Base-by-base conservation (phyloP, 768 basidiomycete species). In the Gyrodon lividus region DNA sequence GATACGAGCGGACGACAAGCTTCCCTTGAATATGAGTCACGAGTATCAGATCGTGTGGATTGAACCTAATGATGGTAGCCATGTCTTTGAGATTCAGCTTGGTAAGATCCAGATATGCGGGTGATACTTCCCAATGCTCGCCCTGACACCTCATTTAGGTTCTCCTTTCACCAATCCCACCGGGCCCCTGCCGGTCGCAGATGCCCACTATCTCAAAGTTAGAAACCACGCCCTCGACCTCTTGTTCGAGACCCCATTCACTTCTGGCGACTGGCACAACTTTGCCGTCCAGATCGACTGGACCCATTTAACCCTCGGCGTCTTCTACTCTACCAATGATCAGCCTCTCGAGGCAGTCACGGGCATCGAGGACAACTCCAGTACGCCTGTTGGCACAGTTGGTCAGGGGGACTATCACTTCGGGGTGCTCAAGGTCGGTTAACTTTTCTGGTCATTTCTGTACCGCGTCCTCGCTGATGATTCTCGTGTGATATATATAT, bases 31-130 rank as follows among this genome's bases (percentile, higher is more conserved):
- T 59, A 74, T 73, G 55, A 72, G 56, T 8, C 82, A 84, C 50
- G 83, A 85, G 58, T 83, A 85, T 58, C 83, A 85, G 58, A 71
- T 79, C 44, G 78, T 85, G 13, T 84, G 79, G 62, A 81, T 84
- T 50, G 83, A 86, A 65, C 79, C 81, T 1, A 72, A 61, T 46
- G 84, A 85, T 57, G 81, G 81, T 6, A 72, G 76, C 3, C 82
- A 82, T 66, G 72, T 84, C 19, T 86, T 86, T 59, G 80, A 74
- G 5, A 66, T 84, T 35, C 81, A 83, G 56, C 69, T 83, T 6
- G 83, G 82, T 81, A 52, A 16, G 72, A 57, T 2, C 13, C 5
- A 0, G 35, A 23, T 16, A 33, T 12, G 6, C 37, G 26, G 46
- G 8, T 5, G 24, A 19, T 3, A 23, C 13, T 17, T 41, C 20